A percentile compares a stretch with the other conserved stretches of the same genome.
These are phyloP conservation scores for Tilletia walkeri DNA, from an alignment of 1,284 basidiomycete species.

Conservation along the genomic window DNA sequence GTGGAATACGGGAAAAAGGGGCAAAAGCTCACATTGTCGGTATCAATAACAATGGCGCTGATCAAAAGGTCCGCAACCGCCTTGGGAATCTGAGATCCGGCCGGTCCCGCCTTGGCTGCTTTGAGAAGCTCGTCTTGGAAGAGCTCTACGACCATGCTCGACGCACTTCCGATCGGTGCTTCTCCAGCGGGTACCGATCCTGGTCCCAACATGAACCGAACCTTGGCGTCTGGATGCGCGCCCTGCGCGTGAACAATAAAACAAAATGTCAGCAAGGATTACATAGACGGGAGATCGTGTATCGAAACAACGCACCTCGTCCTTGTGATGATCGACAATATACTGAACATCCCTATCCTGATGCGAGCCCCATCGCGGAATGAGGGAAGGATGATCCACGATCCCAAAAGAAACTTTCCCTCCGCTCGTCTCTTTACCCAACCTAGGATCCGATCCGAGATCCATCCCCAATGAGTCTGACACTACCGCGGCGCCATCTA, in stretches of 20 bases:
- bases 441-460: constrained; percentile 38
- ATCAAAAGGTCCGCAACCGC: constrained; percentile 43
- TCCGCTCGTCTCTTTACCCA: constrained; percentile 59
- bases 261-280: constrained; percentile 15
- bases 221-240: constrained; percentile 30
- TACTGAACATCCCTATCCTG: constrained; percentile 64
- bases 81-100: constrained; percentile 5
- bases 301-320: constrained; percentile 68
- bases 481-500: not conserved
- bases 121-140: constrained; percentile 24
- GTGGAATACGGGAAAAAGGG: not conserved
- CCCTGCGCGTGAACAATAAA: constrained; percentile 16
- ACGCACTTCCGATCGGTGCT: constrained; percentile 29
- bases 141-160: constrained; percentile 28
- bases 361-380: constrained; percentile 22
- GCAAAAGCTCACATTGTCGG: constrained; percentile 55
- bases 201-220: constrained; percentile 7
- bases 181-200: constrained; percentile 6
- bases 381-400: constrained; percentile 69
- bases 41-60: constrained; percentile 58
- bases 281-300: constrained; percentile 37
- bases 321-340: constrained; percentile 90
- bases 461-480: constrained; percentile 8
- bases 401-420: constrained; percentile 66
- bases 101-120: constrained; percentile 17